These are phyloP conservation scores for Botryotinia convoluta DNA, from an alignment of 2,329 filamentous ascomycete genomes.

Conservation along the genomic window DNA sequence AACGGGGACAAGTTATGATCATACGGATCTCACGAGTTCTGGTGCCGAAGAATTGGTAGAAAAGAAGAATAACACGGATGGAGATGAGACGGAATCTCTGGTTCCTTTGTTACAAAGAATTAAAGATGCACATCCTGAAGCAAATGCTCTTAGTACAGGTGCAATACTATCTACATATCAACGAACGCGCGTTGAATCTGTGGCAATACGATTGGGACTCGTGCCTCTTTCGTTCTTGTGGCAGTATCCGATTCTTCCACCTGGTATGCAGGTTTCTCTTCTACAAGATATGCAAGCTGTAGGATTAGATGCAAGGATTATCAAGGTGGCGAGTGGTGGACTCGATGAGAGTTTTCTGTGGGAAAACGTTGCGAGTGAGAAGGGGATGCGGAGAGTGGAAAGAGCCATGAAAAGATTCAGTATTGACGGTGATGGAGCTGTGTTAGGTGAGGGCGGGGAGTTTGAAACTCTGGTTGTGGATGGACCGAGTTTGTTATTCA, in stretches of 20 bases:
- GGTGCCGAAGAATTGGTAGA: constrained; percentile 22
- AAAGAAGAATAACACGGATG: constrained; percentile 22
- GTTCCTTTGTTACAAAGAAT: constrained; percentile 69
- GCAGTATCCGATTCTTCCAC: constrained; percentile 78
- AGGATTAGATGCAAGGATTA: constrained; percentile 81
- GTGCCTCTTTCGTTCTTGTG: constrained; percentile 83
- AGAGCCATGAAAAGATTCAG: constrained; percentile 66
- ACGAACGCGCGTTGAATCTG: constrained; percentile 89
- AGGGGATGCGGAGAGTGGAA: constrained; percentile 48
- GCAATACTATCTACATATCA: constrained; percentile 96
- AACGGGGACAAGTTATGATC: constrained; percentile 66
- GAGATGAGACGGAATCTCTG: constrained; percentile 88
- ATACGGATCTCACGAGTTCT: constrained; percentile 23
- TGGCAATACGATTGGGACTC: constrained; percentile 80
- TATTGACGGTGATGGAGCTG: constrained; percentile 60
- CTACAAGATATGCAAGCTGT: constrained; percentile 77
- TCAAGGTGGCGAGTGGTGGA: constrained; percentile 92
- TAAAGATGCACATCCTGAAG: constrained; percentile 67
- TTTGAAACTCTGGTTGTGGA: constrained; percentile 90
- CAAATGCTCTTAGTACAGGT: constrained; percentile 84
- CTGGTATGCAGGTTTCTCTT: constrained; percentile 50
- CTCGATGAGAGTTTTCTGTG: constrained; percentile 79
- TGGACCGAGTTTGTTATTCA: constrained; percentile 73
- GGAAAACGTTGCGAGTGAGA: constrained; percentile 66
- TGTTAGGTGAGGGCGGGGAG: constrained; percentile 90